phyloP scores from a whole-genome alignment of 139 green algal genomes.

The Axilococcus clingmanii region DNA sequence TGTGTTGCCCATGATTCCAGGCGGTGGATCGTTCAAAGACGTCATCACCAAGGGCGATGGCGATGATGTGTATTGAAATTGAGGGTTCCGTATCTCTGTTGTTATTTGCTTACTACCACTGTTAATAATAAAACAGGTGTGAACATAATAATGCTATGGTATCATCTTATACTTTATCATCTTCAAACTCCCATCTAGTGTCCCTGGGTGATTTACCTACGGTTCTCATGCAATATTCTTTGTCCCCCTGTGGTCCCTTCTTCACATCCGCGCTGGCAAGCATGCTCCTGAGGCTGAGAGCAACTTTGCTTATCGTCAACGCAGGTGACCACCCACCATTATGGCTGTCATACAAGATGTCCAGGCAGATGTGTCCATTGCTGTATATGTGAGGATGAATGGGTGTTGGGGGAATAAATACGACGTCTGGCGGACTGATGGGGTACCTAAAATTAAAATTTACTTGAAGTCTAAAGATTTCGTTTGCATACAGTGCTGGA shows the following conservation, averaged over 20 bases:
- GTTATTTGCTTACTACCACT: too few relatives aligned
- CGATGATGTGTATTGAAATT: conserved; percentile 37
- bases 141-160: neutral
- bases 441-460: conserved; percentile 55
- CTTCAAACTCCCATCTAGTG: conserved; percentile 63
- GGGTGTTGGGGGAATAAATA: conserved; percentile 52
- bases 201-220: conserved; percentile 51
- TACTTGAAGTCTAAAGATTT: conserved; percentile 38
- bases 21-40: conserved; percentile 89
- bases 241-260: conserved; percentile 49
- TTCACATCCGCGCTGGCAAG: conserved; percentile 66
- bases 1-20: conserved; percentile 99
- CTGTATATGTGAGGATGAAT: conserved; percentile 84
- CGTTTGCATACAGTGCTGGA: conserved; percentile 1
- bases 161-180: conserved; percentile 50
- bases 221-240: conserved; percentile 55
- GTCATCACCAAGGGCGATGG: conserved; percentile 90
- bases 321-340: conserved; percentile 81
- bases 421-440: conserved; percentile 72
- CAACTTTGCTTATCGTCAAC: conserved; percentile 77
- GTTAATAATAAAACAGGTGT: neutral
- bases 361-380: conserved; percentile 87
- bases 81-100: neutral
- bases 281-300: conserved; percentile 70
- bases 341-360: conserved; percentile 73